These are phyloP conservation scores for Polytrichum commune DNA, from an alignment of 225 moss, liverwort and hornwort species.

Conservation along the genomic window DNA sequence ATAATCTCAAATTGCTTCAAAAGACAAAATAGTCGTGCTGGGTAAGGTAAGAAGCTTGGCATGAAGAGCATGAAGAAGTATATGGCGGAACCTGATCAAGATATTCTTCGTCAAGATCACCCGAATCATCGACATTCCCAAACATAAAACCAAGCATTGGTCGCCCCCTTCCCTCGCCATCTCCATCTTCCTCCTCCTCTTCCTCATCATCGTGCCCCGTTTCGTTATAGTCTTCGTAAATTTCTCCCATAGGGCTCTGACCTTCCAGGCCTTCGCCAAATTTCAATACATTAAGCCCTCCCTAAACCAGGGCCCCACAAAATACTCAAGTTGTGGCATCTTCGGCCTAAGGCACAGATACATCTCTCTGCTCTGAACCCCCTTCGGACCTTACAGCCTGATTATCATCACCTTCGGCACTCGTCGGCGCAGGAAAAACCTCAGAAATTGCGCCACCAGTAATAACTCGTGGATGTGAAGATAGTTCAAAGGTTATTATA, in stretches of 20 bases:
- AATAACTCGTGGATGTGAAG: too few relatives aligned
- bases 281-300: constrained; percentile 7
- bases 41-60: not conserved
- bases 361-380: not conserved
- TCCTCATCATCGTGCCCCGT: constrained; percentile 58
- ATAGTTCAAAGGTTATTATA: too few relatives aligned
- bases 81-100: constrained; percentile 76
- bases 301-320: not conserved
- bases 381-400: not conserved
- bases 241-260: constrained; percentile 43
- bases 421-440: too few relatives aligned
- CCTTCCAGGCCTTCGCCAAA: constrained; percentile 20
- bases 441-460: too few relatives aligned
- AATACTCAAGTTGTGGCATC: constrained; percentile 1
- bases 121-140: constrained; percentile 94
- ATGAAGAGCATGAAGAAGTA: not conserved
- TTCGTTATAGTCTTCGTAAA: constrained; percentile 47
- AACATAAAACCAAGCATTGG: constrained; percentile 97
- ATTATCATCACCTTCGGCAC: not conserved
- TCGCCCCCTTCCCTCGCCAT: constrained; percentile 48
- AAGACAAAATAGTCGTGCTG: not conserved
- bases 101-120: constrained; percentile 96
- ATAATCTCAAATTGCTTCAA: not conserved
- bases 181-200: constrained; percentile 71
- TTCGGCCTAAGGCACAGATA: not conserved